Percentiles rank a stretch among this genome's conserved stretches.
These are phyloP conservation scores for Tetragonia tetragonoides DNA, from an alignment of 148 eudicot species.

Conservation along the genomic window DNA sequence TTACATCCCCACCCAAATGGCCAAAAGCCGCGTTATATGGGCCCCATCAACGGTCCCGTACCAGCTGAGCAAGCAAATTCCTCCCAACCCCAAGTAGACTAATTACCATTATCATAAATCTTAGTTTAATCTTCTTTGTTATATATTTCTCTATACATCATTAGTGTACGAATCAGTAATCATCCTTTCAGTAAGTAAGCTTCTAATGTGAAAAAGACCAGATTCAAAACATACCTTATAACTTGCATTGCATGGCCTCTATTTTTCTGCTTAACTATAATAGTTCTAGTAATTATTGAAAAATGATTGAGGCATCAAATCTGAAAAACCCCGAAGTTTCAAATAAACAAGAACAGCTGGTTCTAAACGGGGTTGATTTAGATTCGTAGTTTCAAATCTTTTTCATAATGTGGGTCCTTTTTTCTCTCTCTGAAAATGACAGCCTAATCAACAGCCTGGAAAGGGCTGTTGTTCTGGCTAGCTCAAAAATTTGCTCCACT, in stretches of 20 bases:
- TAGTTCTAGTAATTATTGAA: too few relatives aligned
- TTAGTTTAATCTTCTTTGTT: background rate
- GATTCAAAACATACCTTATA: background rate
- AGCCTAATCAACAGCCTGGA: constrained; percentile 92
- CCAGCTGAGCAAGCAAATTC: constrained; percentile 18
- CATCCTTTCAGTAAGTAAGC: background rate
- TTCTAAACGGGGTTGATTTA: constrained; percentile 3
- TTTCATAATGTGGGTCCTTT: constrained; percentile 46
- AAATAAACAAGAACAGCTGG: constrained; percentile 23
- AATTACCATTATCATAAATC: background rate
- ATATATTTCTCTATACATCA: background rate
- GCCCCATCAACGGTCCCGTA: constrained; percentile 23
- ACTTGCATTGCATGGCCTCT: constrained; percentile 10
- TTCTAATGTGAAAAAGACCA: background rate
- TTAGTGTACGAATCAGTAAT: background rate
- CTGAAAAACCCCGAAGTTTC: constrained; percentile 11
- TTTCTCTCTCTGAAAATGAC: constrained; percentile 36
- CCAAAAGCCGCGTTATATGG: constrained; percentile 27
- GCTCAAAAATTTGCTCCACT: constrained; percentile 35
- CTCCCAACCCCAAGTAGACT: background rate
- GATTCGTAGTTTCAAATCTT: constrained; percentile 23
- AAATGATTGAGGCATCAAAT: constrained; percentile 10
- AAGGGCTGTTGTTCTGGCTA: constrained; percentile 51
- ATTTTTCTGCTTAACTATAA: background rate
- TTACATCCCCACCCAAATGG: background rate